Evolutionary conservation across 2,329 filamentous ascomycete genomes (phyloP), one percentile per base, ranked within the genome.

Genomic region (Exophiala alcalophila): DNA sequence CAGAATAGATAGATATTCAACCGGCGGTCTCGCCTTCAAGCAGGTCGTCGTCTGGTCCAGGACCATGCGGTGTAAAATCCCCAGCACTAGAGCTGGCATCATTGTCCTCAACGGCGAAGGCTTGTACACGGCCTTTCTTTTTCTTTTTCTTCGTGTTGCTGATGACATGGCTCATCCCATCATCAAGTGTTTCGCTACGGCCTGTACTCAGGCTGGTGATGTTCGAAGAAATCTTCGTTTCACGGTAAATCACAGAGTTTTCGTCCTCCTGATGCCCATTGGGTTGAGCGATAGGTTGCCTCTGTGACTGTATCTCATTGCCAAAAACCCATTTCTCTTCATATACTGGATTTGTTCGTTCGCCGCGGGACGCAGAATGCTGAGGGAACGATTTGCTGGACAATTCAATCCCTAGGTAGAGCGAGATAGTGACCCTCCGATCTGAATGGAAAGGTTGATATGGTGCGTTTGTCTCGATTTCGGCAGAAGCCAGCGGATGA

Each of bases 401-500:
- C n/a, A n/a, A n/a, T n/a, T n/a, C n/a, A n/a, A n/a, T n/a, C n/a
- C 30, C 44, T 12, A 27, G 15, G 59, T 83, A 86, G 28, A 88
- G 76, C 54, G 81, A 85, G 19, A 96, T 71, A n/a, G 76, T 79
- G 30, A 97, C 86, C 3, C 91, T 80, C 40, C 81, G 78, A 59
- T 97, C 90, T 0, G 90, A 92, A 62, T 97, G 91, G 69, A 97
- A 96, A 1, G 92, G 91, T 58, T 95, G 90, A 57, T 95, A 97
- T 2, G 91, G 88, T 4, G 90, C 86, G 59, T 91, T 96, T 1
- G 91, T 95, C 61, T 98, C 92, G 53, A 95, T 94, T 69, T 96
- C 90, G 4, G 87, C 88, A 78, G 90, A 61, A 69, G 84, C 61
- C 67, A 86, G 64, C 71, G 84, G 61, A 70, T 76, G 57, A 63